Percentiles rank a stretch among this genome's conserved stretches.
phyloP scores from a whole-genome alignment of 2,329 filamentous ascomycete genomes.

The Penicillium fuscoglaucum region DNA sequence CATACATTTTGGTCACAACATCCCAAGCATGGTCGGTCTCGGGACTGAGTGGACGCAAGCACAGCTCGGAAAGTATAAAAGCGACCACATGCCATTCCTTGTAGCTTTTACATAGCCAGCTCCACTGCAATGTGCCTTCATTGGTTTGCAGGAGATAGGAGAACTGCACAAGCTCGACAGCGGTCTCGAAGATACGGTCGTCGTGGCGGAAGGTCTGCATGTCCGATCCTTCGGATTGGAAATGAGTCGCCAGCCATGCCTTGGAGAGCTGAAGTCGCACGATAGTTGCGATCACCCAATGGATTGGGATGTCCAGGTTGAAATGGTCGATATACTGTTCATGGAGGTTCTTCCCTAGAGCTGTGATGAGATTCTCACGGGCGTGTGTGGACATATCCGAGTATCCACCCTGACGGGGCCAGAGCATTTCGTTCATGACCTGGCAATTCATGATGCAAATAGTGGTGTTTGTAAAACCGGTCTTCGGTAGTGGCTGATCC shows the following conservation, averaged over 20 bases:
- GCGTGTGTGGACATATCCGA: not conserved
- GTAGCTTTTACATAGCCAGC: slow-evolving; percentile 58
- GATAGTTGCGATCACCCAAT: slow-evolving; percentile 63
- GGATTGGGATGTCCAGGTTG: slow-evolving; percentile 47
- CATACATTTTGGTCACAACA: slow-evolving; percentile 23
- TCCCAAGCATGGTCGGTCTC: slow-evolving; percentile 28
- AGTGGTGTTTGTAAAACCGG: slow-evolving; percentile 29
- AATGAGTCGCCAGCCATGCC: slow-evolving; percentile 55
- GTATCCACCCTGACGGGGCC: slow-evolving; percentile 6
- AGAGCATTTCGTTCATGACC: slow-evolving; percentile 17
- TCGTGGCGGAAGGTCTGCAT: slow-evolving; percentile 19
- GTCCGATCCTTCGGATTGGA: slow-evolving; percentile 8
- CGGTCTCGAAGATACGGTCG: slow-evolving; percentile 64
- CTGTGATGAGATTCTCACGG: slow-evolving; percentile 25
- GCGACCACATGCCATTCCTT: slow-evolving; percentile 59
- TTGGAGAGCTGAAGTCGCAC: slow-evolving; percentile 68
- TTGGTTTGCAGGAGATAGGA: slow-evolving; percentile 62
- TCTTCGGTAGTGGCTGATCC: slow-evolving; percentile 4
- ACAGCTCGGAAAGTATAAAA: slow-evolving; percentile 56
- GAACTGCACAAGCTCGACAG: slow-evolving; percentile 67
- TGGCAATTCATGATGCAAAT: slow-evolving; percentile 23
- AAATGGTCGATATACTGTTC: slow-evolving; percentile 34
- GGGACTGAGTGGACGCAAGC: slow-evolving; percentile 29
- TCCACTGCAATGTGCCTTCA: slow-evolving; percentile 53
- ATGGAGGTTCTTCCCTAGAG: slow-evolving; percentile 31